Conservation (phyloP, 164 flowering plant species). For the Warburgia ugandensis region DNA sequence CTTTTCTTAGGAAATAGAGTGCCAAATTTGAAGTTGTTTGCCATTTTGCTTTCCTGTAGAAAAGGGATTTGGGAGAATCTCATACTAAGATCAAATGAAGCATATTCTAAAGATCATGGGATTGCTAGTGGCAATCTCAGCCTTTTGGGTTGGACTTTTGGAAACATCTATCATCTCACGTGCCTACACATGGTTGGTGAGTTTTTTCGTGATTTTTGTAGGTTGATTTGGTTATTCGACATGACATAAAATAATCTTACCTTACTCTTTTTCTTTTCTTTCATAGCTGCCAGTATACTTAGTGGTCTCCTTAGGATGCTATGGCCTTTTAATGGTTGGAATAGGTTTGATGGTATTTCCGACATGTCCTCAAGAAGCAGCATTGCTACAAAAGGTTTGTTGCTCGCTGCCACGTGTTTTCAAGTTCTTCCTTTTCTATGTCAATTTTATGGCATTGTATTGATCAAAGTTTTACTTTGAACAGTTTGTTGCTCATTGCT, state of each 20-base stretch:
- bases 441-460: no score
- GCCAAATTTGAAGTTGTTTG: no score
- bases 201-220: constrained; percentile 1
- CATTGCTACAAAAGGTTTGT: constrained; percentile 62
- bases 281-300: constrained; percentile 73
- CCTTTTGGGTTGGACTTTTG: constrained; percentile 74
- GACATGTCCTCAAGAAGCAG: constrained; percentile 74
- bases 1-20: no score
- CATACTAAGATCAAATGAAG: constrained; percentile 67
- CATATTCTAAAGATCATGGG: constrained; percentile 72
- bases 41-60: no score
- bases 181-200: constrained; percentile 78
- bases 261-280: background rate
- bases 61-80: no score
- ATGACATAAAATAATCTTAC: background rate
- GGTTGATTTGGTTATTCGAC: background rate
- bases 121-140: constrained; percentile 51
- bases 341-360: constrained; percentile 32
- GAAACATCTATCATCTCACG: constrained; percentile 49
- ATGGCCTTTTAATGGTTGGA: constrained; percentile 90
- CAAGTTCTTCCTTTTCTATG: background rate
- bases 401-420: background rate
- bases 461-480: background rate
- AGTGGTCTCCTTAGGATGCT: constrained; percentile 76
- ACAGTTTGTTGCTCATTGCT: background rate